Base-by-base conservation (phyloP, 345 rosid species). In the Mercurialis annua region DNA sequence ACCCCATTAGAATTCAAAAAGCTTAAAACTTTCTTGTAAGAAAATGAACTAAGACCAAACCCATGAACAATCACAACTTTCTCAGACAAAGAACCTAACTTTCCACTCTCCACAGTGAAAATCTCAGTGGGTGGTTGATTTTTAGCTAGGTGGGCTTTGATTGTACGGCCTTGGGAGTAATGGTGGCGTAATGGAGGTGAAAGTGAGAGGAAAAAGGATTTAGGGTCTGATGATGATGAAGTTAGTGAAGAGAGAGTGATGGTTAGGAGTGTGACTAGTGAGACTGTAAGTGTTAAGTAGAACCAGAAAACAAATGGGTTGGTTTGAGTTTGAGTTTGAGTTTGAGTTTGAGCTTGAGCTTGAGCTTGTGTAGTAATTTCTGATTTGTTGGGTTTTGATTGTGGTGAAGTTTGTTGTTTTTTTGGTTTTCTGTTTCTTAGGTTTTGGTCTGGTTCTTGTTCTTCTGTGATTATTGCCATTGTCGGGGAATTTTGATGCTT, bases 401-500 rank as follows among this genome's bases (percentile, higher is more conserved):
- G 61, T 20, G 76, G 71, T 50, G 67, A 78, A 61, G 68, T 24
- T 18, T 81, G 69, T 59, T 75, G 63, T 9, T 66, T 44, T 29
- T 34, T 54, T 0, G 69, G 16, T 1, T 62, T 50, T 60, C 66
- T 73, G 18, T 7, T 36, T 17, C 26, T 42, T 29, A 23, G 44
- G 34, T 51, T 46, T 30, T 80, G 70, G 67, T 78, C 60, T 69
- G 70, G 75, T 60, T 85, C 86, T 51, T 77, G 76, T 70, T 81
- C 89, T 42, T 88, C 97, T 27, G 90, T 85, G 62, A 91, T 84
- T 62, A 87, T 85, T 75, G 91, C 90, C 97, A 88, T 91, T 64
- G 47, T 4, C 16, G 54, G 54, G 52, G 67, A 24, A 4, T 15
- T 38, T 5, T 0, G 33, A 64, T 33, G n/a, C 20, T 40, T 27